These are phyloP conservation scores for Heliamphora pulchella DNA, from an alignment of 179 eudicot genomes.

Conservation along the genomic window DNA sequence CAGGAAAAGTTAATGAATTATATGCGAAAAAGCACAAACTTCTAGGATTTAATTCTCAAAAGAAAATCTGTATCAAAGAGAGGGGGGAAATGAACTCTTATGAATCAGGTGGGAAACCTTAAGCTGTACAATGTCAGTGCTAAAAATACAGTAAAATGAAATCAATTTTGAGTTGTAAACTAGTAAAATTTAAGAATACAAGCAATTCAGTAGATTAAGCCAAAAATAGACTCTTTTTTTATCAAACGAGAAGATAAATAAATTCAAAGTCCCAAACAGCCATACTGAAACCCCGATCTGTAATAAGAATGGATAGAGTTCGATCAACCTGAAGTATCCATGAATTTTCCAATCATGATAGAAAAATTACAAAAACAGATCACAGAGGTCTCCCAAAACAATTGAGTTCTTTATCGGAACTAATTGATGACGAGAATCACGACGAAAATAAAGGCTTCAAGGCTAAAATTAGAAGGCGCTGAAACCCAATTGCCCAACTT, in stretches of 20 bases:
- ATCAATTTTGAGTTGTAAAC: not conserved
- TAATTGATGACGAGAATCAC: not conserved
- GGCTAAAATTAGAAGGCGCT: not conserved
- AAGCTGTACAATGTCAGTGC: not conserved
- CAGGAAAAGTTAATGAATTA: not conserved
- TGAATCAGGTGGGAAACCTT: not conserved
- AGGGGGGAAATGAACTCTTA: not conserved
- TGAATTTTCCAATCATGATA: not conserved
- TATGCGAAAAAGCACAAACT: not conserved
- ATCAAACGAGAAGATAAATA: not conserved
- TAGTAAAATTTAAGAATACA: not conserved
- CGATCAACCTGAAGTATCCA: not conserved
- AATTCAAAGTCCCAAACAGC: not conserved
- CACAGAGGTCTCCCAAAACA: not conserved
- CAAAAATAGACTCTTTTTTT: not conserved
- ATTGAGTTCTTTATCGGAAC: not conserved
- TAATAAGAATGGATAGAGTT: not conserved
- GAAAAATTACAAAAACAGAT: not conserved
- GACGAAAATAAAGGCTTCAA: not conserved
- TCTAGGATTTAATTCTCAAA: not conserved
- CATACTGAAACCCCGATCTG: not conserved
- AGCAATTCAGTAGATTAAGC: not conserved
- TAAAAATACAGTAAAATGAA: not conserved
- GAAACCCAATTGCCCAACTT: not conserved
- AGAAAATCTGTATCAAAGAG: conserved; percentile 2